phyloP scores from a whole-genome alignment of 352 stramenopile species.

The Globisporangium spiculum region DNA sequence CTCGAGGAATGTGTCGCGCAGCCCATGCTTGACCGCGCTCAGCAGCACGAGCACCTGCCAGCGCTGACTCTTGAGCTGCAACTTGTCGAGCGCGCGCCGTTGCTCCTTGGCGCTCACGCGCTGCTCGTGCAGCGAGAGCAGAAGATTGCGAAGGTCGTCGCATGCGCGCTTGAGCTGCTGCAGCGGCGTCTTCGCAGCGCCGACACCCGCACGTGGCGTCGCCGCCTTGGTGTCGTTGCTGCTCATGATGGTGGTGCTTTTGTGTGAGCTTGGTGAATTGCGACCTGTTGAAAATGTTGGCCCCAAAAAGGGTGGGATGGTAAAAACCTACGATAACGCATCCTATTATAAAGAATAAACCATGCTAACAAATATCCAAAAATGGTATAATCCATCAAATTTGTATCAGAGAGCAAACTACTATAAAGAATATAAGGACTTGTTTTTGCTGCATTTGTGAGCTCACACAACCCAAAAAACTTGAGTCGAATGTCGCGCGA shows the following conservation, averaged over 20 bases:
- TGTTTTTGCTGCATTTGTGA: not conserved
- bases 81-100: slow-evolving; percentile 30
- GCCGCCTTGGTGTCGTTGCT: not conserved
- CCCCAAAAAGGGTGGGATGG: not conserved
- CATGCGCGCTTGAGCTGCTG: slow-evolving; percentile 56
- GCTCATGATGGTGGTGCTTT: not conserved
- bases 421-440: not conserved
- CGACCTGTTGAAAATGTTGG: slow-evolving; percentile 3
- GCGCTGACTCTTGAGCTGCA: slow-evolving; percentile 42
- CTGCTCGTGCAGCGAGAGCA: slow-evolving; percentile 37
- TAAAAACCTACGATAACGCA: not conserved
- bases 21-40: slow-evolving; percentile 43
- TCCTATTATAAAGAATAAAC: slow-evolving; percentile 1
- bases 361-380: no score
- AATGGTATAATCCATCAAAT: not conserved
- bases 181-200: slow-evolving; percentile 24
- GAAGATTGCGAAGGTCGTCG: slow-evolving; percentile 36
- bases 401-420: not conserved
- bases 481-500: slow-evolving; percentile 10
- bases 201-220: slow-evolving; percentile 5
- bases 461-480: not conserved
- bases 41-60: slow-evolving; percentile 61
- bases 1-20: slow-evolving; percentile 69
- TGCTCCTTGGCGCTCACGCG: slow-evolving; percentile 19
- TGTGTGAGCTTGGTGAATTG: slow-evolving; percentile 3